phyloP scores from a whole-genome alignment of 305 asterid genomes.

The Solanum hybrid region DNA sequence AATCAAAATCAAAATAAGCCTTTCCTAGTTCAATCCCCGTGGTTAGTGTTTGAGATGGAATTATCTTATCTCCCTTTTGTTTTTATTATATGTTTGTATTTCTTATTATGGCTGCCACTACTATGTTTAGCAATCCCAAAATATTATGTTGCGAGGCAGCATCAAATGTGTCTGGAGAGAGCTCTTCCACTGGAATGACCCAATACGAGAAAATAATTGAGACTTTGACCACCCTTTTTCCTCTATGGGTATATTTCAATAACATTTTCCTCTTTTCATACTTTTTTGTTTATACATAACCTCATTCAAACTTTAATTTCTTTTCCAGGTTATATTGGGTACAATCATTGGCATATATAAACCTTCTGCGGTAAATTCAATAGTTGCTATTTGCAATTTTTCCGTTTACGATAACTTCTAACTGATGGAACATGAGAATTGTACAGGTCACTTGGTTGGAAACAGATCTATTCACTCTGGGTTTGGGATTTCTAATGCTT shows the following conservation, averaged over 20 bases:
- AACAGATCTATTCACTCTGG: slow-evolving; percentile 82
- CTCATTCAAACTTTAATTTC: neutral
- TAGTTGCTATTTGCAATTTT: slow-evolving; percentile 4
- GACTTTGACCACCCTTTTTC: slow-evolving; percentile 86
- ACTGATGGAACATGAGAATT: slow-evolving; percentile 6
- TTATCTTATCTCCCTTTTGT: neutral
- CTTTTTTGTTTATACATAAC: neutral
- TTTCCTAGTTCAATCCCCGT: neutral
- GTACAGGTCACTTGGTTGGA: slow-evolving; percentile 89
- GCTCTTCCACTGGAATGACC: slow-evolving; percentile 47
- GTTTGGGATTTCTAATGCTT: slow-evolving; percentile 97
- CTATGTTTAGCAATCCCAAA: slow-evolving; percentile 29
- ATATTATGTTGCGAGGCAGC: slow-evolving; percentile 51
- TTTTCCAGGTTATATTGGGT: slow-evolving; percentile 80
- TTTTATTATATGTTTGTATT: neutral
- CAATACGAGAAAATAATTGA: slow-evolving; percentile 81
- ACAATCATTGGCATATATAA: slow-evolving; percentile 86
- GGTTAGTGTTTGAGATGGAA: slow-evolving; percentile 19
- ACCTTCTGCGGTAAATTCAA: slow-evolving; percentile 61
- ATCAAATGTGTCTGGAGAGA: slow-evolving; percentile 60
- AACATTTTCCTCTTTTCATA: neutral
- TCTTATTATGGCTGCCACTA: neutral
- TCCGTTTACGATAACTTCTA: slow-evolving; percentile 14
- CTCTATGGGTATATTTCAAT: slow-evolving; percentile 67
- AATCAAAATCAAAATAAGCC: neutral